These are phyloP conservation scores for Auricularia cornea DNA, from an alignment of 768 basidiomycete genomes.

Conservation along the genomic window DNA sequence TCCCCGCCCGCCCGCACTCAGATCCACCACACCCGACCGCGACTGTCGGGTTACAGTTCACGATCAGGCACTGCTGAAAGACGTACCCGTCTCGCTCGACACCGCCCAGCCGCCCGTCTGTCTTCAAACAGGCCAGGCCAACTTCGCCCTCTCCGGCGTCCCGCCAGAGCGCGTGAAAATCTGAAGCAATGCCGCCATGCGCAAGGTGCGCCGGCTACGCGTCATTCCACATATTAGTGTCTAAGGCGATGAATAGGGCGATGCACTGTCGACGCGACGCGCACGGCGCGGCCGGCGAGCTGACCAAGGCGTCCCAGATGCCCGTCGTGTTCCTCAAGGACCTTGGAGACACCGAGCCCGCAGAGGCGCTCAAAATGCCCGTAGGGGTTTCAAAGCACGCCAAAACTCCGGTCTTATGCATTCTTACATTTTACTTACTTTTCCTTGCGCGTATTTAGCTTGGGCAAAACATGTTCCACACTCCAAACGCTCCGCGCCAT, in stretches of 20 bases:
- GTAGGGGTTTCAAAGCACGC: constrained; percentile 69
- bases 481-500: constrained; percentile 90
- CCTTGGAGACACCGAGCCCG: constrained; percentile 76
- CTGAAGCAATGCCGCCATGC: constrained; percentile 85
- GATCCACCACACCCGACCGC: too few relatives aligned
- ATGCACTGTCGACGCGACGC: constrained; percentile 76
- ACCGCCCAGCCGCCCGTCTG: constrained; percentile 54
- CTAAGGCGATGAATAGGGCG: too few relatives aligned
- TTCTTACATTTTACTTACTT: not conserved
- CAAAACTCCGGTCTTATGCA: too few relatives aligned
- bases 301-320: constrained; percentile 78
- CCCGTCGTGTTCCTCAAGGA: constrained; percentile 85
- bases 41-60: constrained; percentile 41
- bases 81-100: constrained; percentile 61
- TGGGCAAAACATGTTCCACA: constrained; percentile 95
- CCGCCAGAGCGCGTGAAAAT: constrained; percentile 93
- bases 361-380: constrained; percentile 69
- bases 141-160: constrained; percentile 78
- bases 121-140: constrained; percentile 78
- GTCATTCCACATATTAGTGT: too few relatives aligned
- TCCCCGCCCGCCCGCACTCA: too few relatives aligned
- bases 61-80: constrained; percentile 88
- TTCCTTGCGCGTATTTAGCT: too few relatives aligned
- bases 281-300: constrained; percentile 86
- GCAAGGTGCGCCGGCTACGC: constrained; percentile 57